Conservation (phyloP, 2,329 filamentous ascomycete genomes). For the Calonectria pauciramosa region DNA sequence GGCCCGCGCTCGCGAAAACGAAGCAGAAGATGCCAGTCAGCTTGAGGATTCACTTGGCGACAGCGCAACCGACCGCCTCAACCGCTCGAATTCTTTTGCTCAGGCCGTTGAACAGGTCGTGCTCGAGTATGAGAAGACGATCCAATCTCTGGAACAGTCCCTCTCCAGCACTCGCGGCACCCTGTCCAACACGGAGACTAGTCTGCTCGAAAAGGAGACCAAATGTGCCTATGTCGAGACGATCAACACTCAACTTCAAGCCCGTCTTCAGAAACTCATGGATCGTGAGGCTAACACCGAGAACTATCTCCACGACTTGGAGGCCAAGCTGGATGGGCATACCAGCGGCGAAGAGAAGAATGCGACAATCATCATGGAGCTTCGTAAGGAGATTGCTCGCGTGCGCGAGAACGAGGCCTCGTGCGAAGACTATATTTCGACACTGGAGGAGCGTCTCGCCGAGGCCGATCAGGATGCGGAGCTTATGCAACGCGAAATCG, state of each 20-base stretch:
- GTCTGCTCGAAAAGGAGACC: slow-evolving; percentile 90
- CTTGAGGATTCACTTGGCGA: slow-evolving; percentile 76
- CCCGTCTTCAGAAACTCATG: slow-evolving; percentile 90
- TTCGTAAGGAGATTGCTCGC: slow-evolving; percentile 91
- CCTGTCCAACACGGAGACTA: slow-evolving; percentile 87
- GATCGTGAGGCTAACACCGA: slow-evolving; percentile 94
- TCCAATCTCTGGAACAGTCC: slow-evolving; percentile 91
- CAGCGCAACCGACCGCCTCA: slow-evolving; percentile 86
- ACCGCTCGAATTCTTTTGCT: slow-evolving; percentile 95
- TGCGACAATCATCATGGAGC: slow-evolving; percentile 83
- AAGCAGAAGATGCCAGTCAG: slow-evolving; percentile 69
- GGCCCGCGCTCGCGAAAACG: slow-evolving; percentile 84
- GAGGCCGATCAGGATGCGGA: slow-evolving; percentile 97
- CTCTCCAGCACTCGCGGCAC: slow-evolving; percentile 89
- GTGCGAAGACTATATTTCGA: slow-evolving; percentile 97
- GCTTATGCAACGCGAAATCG: slow-evolving; percentile 96
- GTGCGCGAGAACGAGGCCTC: slow-evolving; percentile 90
- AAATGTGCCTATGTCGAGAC: slow-evolving; percentile 95
- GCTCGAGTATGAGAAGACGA: slow-evolving; percentile 98
- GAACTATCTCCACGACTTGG: slow-evolving; percentile 91
- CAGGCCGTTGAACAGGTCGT: slow-evolving; percentile 97
- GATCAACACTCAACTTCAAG: slow-evolving; percentile 89
- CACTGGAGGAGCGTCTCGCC: slow-evolving; percentile 92
- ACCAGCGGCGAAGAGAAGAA: slow-evolving; percentile 95
- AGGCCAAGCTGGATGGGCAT: slow-evolving; percentile 90